phyloP scores from a whole-genome alignment of 2,329 filamentous ascomycete species.

The Didymella sp. region DNA sequence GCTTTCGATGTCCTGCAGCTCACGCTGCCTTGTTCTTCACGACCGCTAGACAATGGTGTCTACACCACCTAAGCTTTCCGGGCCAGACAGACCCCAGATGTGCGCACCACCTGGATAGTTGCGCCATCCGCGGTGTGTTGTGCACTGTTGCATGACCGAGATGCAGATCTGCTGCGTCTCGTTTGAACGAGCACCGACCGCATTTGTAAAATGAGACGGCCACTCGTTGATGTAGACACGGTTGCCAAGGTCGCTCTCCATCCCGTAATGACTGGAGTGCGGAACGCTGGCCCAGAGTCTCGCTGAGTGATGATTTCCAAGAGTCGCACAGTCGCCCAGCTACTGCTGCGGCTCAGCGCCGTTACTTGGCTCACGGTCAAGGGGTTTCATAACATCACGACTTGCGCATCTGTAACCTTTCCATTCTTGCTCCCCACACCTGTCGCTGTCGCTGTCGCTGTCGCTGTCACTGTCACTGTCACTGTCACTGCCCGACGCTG shows the following conservation, averaged over 20 bases:
- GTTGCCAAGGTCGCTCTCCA: slow-evolving; percentile 14
- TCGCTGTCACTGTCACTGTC: too few species aligned
- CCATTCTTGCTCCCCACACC: slow-evolving; percentile 5
- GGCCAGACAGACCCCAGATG: neutral
- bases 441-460: slow-evolving; percentile 4
- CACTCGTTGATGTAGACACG: neutral
- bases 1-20: neutral
- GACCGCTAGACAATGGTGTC: slow-evolving; percentile 6
- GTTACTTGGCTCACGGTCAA: slow-evolving; percentile 27
- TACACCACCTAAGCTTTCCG: neutral
- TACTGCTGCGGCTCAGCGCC: slow-evolving; percentile 26
- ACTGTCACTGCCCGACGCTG: slow-evolving; percentile 5
- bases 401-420: slow-evolving; percentile 10
- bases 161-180: slow-evolving; percentile 5
- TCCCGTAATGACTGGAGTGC: slow-evolving; percentile 6
- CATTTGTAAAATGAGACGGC: slow-evolving; percentile 21
- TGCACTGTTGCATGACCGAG: neutral
- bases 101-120: neutral
- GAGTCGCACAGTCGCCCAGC: slow-evolving; percentile 29
- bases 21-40: slow-evolving; percentile 3
- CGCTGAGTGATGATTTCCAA: slow-evolving; percentile 21
- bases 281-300: slow-evolving; percentile 11
- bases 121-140: neutral
- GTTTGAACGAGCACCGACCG: slow-evolving; percentile 11
- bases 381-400: slow-evolving; percentile 29